Percentiles rank a stretch among this genome's conserved stretches.
Conservation (phyloP, 1,139 yeast species). For the Yamadazyma mexicana region DNA sequence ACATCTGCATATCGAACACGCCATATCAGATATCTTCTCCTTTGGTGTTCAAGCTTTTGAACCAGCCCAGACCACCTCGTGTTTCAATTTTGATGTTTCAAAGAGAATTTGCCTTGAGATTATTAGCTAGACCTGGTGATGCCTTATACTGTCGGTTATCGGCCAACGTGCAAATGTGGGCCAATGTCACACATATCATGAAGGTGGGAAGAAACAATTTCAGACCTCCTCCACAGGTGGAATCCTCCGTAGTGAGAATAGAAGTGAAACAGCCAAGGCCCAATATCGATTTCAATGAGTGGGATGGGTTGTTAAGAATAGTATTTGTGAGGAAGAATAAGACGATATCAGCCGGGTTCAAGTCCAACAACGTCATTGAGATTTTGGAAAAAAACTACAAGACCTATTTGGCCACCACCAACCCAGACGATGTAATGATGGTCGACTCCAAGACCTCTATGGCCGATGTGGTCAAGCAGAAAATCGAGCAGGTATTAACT, state of each 20-base stretch:
- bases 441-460: slow-evolving; percentile 49
- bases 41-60: slow-evolving; percentile 84
- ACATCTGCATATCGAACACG: slow-evolving; percentile 93
- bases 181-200: slow-evolving; percentile 96
- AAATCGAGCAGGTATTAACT: slow-evolving; percentile 64
- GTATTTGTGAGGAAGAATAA: slow-evolving; percentile 92
- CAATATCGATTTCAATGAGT: slow-evolving; percentile 84
- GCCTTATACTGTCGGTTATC: slow-evolving; percentile 86
- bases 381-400: slow-evolving; percentile 87
- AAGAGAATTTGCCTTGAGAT: slow-evolving; percentile 90
- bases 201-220: slow-evolving; percentile 96
- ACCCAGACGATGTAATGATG: slow-evolving; percentile 51
- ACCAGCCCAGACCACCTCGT: slow-evolving; percentile 92
- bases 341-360: slow-evolving; percentile 91
- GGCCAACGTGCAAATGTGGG: slow-evolving; percentile 99
- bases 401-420: slow-evolving; percentile 65
- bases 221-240: slow-evolving; percentile 99
- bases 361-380: slow-evolving; percentile 75
- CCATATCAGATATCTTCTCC: slow-evolving; percentile 98
- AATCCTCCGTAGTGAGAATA: slow-evolving; percentile 90
- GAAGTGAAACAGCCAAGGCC: slow-evolving; percentile 94
- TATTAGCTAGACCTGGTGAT: slow-evolving; percentile 95
- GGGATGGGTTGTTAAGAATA: slow-evolving; percentile 94
- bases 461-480: slow-evolving; percentile 51
- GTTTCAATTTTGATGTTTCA: slow-evolving; percentile 97